Evolutionary conservation across 257 asterid genomes (phyloP).

Genomic region (Rhazya stricta): DNA sequence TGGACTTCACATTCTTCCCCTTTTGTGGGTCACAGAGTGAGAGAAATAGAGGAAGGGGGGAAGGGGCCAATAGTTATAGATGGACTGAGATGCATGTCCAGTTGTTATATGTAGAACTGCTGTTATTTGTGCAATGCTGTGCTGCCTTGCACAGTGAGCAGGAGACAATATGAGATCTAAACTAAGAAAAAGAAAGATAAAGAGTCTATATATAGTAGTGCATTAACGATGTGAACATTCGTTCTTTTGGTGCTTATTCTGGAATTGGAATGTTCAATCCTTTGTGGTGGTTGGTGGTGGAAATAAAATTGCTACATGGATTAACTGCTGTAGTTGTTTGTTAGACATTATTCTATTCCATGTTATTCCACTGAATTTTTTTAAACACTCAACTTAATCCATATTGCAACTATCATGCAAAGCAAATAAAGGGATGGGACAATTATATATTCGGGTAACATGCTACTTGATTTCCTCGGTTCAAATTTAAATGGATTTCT

Average conservation of each 20-base stretch:
- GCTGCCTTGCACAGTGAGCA: too few species aligned
- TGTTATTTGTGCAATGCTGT: not conserved
- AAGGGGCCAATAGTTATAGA: not conserved
- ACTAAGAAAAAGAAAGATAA: too few species aligned
- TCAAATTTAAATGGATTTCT: slow-evolving; percentile 27
- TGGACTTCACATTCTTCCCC: not conserved
- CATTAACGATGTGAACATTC: not conserved
- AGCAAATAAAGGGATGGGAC: not conserved
- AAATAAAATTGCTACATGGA: not conserved
- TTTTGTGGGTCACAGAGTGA: not conserved
- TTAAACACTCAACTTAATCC: not conserved
- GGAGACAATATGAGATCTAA: too few species aligned
- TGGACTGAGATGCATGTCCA: not conserved
- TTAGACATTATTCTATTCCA: not conserved
- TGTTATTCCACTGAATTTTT: not conserved
- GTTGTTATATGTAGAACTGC: not conserved
- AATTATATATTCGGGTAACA: not conserved
- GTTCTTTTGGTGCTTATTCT: not conserved
- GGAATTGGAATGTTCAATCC: not conserved
- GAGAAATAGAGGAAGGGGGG: not conserved
- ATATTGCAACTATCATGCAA: not conserved
- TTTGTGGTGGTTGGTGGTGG: not conserved
- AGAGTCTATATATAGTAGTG: not conserved
- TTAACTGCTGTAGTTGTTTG: not conserved
- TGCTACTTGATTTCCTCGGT: slow-evolving; percentile 5